These are phyloP conservation scores for Ophiocordyceps australis DNA, from an alignment of 2,329 filamentous ascomycete species.

Conservation along the genomic window DNA sequence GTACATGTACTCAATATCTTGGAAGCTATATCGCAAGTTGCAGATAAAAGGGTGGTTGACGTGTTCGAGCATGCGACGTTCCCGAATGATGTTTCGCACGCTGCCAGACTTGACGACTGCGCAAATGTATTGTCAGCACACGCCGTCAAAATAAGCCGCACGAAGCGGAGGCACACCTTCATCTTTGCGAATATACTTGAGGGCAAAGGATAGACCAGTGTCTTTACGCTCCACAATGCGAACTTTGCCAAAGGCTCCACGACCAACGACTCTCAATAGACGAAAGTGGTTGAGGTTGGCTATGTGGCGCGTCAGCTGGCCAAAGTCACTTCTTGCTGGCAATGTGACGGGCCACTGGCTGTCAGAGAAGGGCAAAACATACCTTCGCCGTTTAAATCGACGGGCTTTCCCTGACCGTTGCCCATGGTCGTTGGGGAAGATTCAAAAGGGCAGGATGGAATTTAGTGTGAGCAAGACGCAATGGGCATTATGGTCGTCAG, in stretches of 20 bases:
- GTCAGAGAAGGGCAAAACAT: conserved; percentile 6
- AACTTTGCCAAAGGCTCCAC: conserved; percentile 96
- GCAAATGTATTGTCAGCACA: too few species aligned
- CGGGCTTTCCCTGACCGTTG: conserved; percentile 85
- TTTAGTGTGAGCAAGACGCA: conserved; percentile 7
- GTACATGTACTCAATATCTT: conserved; percentile 97
- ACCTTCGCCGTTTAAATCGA: conserved; percentile 90
- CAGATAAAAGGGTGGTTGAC: conserved; percentile 96
- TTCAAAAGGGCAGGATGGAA: conserved; percentile 7
- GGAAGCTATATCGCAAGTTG: conserved; percentile 96
- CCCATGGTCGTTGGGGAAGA: conserved; percentile 53
- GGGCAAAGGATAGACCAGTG: conserved; percentile 77
- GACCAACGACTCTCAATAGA: conserved; percentile 83
- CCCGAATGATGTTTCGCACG: conserved; percentile 93
- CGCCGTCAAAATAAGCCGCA: too few species aligned
- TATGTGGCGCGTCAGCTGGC: too few species aligned
- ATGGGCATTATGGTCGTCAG: conserved; percentile 9
- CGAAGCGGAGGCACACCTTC: conserved; percentile 63
- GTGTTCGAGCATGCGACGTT: conserved; percentile 94
- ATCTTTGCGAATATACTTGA: conserved; percentile 98
- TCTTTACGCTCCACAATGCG: conserved; percentile 97
- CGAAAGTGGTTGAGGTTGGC: conserved; percentile 97
- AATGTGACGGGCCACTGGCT: background rate
- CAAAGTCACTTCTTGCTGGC: too few species aligned
- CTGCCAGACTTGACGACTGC: conserved; percentile 92